Percentiles rank a stretch among this genome's conserved stretches.
Conservation (phyloP, 75 land plant species). For the Pinus albicaulis region DNA sequence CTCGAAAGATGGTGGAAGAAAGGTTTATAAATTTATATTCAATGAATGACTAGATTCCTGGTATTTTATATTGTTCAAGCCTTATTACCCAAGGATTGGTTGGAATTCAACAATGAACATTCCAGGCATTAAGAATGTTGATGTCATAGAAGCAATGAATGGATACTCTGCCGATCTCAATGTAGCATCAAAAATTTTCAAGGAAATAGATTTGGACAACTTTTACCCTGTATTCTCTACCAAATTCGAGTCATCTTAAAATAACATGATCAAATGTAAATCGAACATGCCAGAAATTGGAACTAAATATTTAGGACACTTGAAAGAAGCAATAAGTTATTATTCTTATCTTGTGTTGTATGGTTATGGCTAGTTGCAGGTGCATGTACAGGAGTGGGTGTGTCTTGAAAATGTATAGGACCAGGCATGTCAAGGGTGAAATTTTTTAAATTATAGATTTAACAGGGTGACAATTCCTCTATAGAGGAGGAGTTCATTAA, state of each 20-base stretch:
- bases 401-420: not conserved
- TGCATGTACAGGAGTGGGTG: not conserved
- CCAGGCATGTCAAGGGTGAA: not conserved
- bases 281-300: not conserved
- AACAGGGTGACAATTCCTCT: not conserved
- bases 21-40: slow-evolving; percentile 92
- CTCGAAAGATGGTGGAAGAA: slow-evolving; percentile 96
- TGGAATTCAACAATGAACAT: slow-evolving; percentile 87
- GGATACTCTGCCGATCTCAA: slow-evolving; percentile 89
- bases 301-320: not conserved
- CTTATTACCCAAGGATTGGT: slow-evolving; percentile 88
- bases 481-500: not conserved
- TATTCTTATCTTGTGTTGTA: not conserved
- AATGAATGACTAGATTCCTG: slow-evolving; percentile 78
- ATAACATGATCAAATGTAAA: not conserved
- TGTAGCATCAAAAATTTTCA: slow-evolving; percentile 46
- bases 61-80: slow-evolving; percentile 85
- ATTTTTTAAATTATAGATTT: not conserved
- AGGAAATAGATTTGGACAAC: slow-evolving; percentile 61
- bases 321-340: not conserved
- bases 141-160: slow-evolving; percentile 73
- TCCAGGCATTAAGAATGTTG: slow-evolving; percentile 92
- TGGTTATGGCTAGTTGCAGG: not conserved
- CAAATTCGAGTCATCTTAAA: not conserved
- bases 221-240: slow-evolving; percentile 57